Percentiles rank a stretch among this genome's conserved stretches.
Conservation (phyloP, 495 filamentous ascomycete genomes). For the Neurospora sp. region DNA sequence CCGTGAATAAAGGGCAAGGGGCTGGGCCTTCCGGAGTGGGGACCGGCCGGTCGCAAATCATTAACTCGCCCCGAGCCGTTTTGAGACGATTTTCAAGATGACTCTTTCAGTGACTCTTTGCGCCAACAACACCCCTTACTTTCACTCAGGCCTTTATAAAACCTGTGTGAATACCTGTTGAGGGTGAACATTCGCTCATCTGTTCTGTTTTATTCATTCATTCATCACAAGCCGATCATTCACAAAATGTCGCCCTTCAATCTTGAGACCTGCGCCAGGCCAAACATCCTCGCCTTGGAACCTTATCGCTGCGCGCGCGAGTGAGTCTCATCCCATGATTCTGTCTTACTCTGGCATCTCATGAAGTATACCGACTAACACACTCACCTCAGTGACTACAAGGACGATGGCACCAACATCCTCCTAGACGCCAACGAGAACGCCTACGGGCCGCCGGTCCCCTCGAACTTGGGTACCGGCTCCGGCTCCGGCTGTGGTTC, state of each 20-base stretch:
- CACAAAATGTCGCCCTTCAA: conserved; percentile 50
- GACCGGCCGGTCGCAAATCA: not conserved
- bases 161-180: not conserved
- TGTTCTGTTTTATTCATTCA: not conserved
- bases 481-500: conserved; percentile 16
- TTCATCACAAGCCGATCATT: not conserved
- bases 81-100: not conserved
- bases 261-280: conserved; percentile 67
- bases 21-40: not conserved
- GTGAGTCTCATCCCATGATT: conserved; percentile 35
- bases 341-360: not conserved
- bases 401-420: conserved; percentile 94
- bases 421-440: conserved; percentile 98
- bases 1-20: not conserved
- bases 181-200: not conserved
- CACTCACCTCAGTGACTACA: conserved; percentile 68
- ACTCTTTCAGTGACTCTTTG: not conserved
- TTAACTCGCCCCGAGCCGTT: not conserved
- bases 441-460: conserved; percentile 70
- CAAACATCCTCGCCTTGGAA: conserved; percentile 72
- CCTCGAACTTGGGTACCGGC: conserved; percentile 11
- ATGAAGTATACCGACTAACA: conserved; percentile 20
- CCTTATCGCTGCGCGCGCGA: conserved; percentile 81
- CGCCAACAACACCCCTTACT: not conserved
- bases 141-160: not conserved